Base-by-base conservation (phyloP, 306 rosid species). In the Lathyrus oleraceus region DNA sequence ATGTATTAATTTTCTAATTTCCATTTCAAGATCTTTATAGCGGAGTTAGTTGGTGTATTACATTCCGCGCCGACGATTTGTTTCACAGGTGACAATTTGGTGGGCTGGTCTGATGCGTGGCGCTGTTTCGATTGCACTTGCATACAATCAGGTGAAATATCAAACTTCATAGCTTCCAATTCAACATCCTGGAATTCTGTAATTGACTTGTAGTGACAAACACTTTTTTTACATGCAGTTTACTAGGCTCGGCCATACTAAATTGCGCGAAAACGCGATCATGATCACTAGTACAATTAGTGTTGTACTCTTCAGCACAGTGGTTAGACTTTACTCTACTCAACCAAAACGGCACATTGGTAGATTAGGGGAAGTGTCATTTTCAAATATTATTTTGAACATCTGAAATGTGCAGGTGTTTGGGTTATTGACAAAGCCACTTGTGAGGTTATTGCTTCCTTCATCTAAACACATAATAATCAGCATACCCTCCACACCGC, bases 61-160 rank as follows among this genome's bases (percentile, higher is more conserved):
- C 35, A 42, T 28, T 28, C 67, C 21, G 61, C 17, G 0, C 25
- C 32, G 6, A 47, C 77, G 39, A 21, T 65, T 65, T 72, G 47
- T 65, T 53, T 78, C 23, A 43, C 79, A 95, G 99, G 84, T 95
- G 40, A 95, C 96, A 53, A 86, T 95, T 67, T 95, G 97, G 97
- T 95, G 99, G 99, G 90, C 99, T 27, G 97, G 99, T 81, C 96
- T 95, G 60, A 91, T 89, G 99, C 96, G 99, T 10, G 99, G 99
- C 28, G 97, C 99, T 52, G 99, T 95, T 75, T 95, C 97, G 5
- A 89, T 95, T 72, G 99, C 99, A 61, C 95, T 95, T 51, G 90
- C 99, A 17, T 95, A 95, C 79, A 95, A 91, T 76, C 96, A 87
- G 95, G 99, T 95, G 59, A 72, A 76, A 72, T 57, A 68, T 67